Percentiles rank a stretch among this genome's conserved stretches.
Conservation (phyloP, 441 rosid species). For the Pelargonium myrrhifolium region DNA sequence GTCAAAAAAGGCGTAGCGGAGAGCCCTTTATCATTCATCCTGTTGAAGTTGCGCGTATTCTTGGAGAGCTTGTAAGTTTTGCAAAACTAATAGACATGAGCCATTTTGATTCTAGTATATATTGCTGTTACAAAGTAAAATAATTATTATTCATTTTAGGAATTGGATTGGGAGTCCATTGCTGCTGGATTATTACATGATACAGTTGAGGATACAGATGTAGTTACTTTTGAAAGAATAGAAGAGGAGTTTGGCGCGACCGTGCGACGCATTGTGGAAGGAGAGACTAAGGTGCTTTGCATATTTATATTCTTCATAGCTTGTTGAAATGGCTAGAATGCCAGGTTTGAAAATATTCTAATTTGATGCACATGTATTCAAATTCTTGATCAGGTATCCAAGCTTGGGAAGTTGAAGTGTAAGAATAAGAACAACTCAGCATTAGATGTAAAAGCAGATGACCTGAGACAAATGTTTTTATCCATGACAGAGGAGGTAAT, state of each 20-base stretch:
- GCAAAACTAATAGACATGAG: slow-evolving; percentile 12
- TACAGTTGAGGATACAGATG: slow-evolving; percentile 94
- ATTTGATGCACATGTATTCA: neutral
- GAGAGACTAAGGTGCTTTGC: slow-evolving; percentile 86
- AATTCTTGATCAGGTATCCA: slow-evolving; percentile 56
- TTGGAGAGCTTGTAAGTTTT: slow-evolving; percentile 87
- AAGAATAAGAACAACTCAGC: slow-evolving; percentile 56
- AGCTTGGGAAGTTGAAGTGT: slow-evolving; percentile 84
- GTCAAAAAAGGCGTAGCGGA: slow-evolving; percentile 88
- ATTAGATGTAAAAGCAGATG: slow-evolving; percentile 97
- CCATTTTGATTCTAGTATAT: slow-evolving; percentile 14
- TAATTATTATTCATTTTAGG: slow-evolving; percentile 41
- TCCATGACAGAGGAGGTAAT: slow-evolving; percentile 96
- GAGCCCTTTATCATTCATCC: slow-evolving; percentile 92
- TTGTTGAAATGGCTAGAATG: neutral
- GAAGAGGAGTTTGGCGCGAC: slow-evolving; percentile 85
- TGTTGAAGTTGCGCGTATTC: slow-evolving; percentile 86
- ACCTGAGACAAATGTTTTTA: slow-evolving; percentile 92
- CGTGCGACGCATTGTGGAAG: slow-evolving; percentile 90
- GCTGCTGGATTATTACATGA: slow-evolving; percentile 96
- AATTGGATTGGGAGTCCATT: slow-evolving; percentile 96
- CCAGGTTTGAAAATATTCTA: neutral
- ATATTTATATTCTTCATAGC: slow-evolving; percentile 7
- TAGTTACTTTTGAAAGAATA: slow-evolving; percentile 87
- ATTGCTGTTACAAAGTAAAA: slow-evolving; percentile 18